Evolutionary conservation across 352 stramenopile genomes (phyloP).

Genomic region (Phytopythium mirpurense): DNA sequence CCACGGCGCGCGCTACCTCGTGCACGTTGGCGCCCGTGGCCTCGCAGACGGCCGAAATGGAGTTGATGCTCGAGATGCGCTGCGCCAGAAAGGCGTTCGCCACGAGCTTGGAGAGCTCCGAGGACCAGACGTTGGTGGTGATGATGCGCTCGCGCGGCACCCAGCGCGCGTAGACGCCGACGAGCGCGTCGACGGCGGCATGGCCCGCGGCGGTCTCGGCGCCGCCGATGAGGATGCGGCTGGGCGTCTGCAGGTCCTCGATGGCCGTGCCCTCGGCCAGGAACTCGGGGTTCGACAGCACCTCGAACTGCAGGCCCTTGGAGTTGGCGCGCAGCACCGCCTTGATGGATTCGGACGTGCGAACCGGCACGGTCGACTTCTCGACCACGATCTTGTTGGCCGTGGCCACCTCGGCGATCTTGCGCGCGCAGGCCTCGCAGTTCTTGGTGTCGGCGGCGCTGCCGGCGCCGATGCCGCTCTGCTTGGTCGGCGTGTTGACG

Average conservation of each 20-base stretch:
- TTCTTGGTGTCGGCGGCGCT: constrained; percentile 99
- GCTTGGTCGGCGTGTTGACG: constrained; percentile 99
- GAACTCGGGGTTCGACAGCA: constrained; percentile 99
- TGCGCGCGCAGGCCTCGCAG: constrained; percentile 97
- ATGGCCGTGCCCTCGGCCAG: constrained; percentile 99
- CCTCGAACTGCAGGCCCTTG: constrained; percentile 93
- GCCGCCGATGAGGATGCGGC: constrained; percentile 98
- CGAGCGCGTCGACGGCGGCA: constrained; percentile 89
- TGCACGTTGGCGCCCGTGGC: constrained; percentile 96
- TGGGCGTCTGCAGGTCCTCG: constrained; percentile 92
- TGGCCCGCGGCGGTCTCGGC: constrained; percentile 88
- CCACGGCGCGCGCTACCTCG: constrained; percentile 96
- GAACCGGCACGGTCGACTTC: constrained; percentile 99
- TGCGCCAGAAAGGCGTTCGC: constrained; percentile 99
- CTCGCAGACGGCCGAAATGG: constrained; percentile 99
- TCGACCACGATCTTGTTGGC: constrained; percentile 98
- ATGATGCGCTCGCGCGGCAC: constrained; percentile 94
- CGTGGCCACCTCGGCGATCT: constrained; percentile 94
- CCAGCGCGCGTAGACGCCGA: constrained; percentile 98
- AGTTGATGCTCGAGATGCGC: constrained; percentile 99
- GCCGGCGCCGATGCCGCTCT: constrained; percentile 94
- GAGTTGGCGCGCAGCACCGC: constrained; percentile 94
- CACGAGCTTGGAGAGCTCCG: constrained; percentile 99
- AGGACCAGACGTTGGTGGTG: constrained; percentile 99
- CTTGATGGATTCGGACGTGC: constrained; percentile 96